Conservation (phyloP, 257 asterid species). For the Salvia miltiorrhiza region DNA sequence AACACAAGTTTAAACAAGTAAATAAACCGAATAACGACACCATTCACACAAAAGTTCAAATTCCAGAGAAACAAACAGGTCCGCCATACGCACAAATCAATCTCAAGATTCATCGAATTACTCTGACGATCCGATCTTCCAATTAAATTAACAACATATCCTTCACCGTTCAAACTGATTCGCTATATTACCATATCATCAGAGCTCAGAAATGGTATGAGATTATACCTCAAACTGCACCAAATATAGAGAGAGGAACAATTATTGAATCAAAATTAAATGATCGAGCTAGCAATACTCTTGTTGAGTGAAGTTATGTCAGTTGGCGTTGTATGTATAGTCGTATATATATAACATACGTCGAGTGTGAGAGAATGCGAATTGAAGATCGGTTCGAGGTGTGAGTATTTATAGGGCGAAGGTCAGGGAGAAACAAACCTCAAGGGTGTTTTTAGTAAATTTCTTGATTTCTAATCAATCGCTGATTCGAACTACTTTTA, state of each 20-base stretch:
- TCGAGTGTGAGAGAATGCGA: slow-evolving; percentile 17
- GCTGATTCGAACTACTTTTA: too few species aligned
- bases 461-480: too few species aligned
- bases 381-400: slow-evolving; percentile 25
- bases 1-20: background rate
- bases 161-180: background rate
- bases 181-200: background rate
- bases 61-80: slow-evolving; percentile 10
- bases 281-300: background rate
- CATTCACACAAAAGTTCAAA: background rate
- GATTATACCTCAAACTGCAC: slow-evolving; percentile 37
- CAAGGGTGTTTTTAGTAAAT: slow-evolving; percentile 21
- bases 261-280: slow-evolving; percentile 10
- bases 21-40: background rate
- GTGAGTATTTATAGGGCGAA: slow-evolving; percentile 61
- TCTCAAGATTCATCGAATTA: slow-evolving; percentile 1
- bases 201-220: background rate
- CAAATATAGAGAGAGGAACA: slow-evolving; percentile 43
- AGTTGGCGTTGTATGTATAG: background rate
- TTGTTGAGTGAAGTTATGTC: background rate
- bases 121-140: slow-evolving; percentile 23
- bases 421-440: slow-evolving; percentile 30
- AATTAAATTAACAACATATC: slow-evolving; percentile 9
- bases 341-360: slow-evolving; percentile 14
- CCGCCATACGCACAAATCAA: slow-evolving; percentile 17